phyloP scores from a whole-genome alignment of 2,329 filamentous ascomycete species.

The Ilyonectria robusta region DNA sequence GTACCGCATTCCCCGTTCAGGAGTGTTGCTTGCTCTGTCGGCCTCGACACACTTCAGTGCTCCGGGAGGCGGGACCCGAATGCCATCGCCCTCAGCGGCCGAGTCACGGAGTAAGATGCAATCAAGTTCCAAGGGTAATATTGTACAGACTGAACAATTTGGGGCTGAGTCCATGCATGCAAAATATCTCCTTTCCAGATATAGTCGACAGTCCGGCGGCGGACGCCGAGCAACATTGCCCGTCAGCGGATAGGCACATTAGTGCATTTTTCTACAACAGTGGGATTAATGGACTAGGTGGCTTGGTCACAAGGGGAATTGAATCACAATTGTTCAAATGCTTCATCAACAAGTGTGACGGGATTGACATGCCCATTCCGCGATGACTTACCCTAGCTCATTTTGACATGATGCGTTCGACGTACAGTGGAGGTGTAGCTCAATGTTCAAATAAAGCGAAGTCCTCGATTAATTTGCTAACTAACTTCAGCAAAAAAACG shows the following conservation, averaged over 20 bases:
- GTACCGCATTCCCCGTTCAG: not conserved
- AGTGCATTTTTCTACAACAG: no score
- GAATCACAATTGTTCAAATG: not conserved
- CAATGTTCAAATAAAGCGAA: no score
- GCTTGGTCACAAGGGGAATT: not conserved
- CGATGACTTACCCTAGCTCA: no score
- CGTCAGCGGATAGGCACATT: not conserved
- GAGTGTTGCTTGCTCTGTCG: not conserved
- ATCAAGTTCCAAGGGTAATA: not conserved
- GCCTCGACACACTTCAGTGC: no score
- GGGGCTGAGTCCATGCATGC: not conserved
- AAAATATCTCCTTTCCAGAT: not conserved
- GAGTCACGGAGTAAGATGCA: not conserved
- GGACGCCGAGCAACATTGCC: conserved; percentile 9
- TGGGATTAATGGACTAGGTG: not conserved
- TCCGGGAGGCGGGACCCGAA: conserved; percentile 32
- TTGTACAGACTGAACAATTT: no score
- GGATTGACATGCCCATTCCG: no score
- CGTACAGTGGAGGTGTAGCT: no score
- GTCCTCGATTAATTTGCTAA: not conserved
- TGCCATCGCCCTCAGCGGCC: not conserved
- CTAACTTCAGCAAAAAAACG: not conserved
- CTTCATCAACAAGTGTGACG: no score
- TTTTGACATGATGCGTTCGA: no score
- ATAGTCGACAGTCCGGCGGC: not conserved